Evolutionary conservation across 2,329 filamentous ascomycete genomes (phyloP).

Genomic region (Dactylonectria macrodidyma): DNA sequence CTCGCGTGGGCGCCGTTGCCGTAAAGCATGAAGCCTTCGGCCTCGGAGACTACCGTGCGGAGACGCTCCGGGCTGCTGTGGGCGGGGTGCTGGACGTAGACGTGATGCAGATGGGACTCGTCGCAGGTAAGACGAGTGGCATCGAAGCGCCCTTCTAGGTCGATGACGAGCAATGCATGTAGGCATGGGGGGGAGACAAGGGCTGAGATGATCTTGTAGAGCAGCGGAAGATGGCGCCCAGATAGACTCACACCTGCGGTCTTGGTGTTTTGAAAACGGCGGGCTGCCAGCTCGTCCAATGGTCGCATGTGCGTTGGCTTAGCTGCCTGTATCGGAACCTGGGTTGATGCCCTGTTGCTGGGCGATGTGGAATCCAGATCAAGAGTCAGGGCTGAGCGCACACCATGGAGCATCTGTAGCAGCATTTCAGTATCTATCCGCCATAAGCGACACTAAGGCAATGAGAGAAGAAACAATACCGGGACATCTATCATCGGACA

Average conservation of each 20-base stretch:
- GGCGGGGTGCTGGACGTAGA: constrained; percentile 64
- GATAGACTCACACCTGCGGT: constrained; percentile 64
- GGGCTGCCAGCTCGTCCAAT: constrained; percentile 63
- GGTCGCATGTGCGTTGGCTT: constrained; percentile 58
- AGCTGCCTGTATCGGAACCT: constrained; percentile 36
- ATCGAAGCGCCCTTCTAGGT: constrained; percentile 70
- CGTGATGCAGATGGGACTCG: constrained; percentile 61
- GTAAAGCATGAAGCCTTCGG: constrained; percentile 67
- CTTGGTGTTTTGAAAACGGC: constrained; percentile 65
- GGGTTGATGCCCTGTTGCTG: constrained; percentile 29
- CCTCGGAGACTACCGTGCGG: constrained; percentile 56
- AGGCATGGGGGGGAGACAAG: constrained; percentile 64
- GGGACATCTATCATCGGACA: background rate
- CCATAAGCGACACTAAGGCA: background rate
- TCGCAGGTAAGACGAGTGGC: constrained; percentile 60
- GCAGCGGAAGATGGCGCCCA: constrained; percentile 67
- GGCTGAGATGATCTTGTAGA: constrained; percentile 69
- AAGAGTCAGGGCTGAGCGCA: constrained; percentile 47
- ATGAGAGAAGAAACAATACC: background rate
- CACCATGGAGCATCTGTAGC: constrained; percentile 42
- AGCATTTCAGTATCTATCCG: constrained; percentile 1
- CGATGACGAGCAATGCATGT: constrained; percentile 68
- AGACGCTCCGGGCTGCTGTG: constrained; percentile 48
- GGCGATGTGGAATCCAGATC: constrained; percentile 38
- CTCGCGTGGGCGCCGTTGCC: constrained; percentile 57